Evolutionary conservation across 371 early-diverging fungal genomes (phyloP).

Genomic region (Cokeromyces recurvatus): DNA sequence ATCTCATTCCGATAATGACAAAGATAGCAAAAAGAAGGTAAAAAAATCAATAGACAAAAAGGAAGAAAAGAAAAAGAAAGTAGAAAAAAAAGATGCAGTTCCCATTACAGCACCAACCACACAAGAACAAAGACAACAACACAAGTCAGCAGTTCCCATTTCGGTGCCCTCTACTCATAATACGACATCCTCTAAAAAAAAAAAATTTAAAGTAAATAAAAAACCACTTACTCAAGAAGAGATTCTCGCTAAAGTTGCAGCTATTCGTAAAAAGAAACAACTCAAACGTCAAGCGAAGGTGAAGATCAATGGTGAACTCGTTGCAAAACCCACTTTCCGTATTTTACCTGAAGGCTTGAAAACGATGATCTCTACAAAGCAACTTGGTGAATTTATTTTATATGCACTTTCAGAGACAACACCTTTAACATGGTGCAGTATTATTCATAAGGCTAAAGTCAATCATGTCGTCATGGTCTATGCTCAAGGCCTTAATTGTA

Average conservation of each 20-base stretch:
- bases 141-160: not conserved
- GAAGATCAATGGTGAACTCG: slow-evolving; percentile 11
- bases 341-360: slow-evolving; percentile 15
- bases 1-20: not conserved
- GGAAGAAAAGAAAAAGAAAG: slow-evolving; percentile 13
- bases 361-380: slow-evolving; percentile 9
- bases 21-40: not conserved
- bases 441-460: slow-evolving; percentile 22
- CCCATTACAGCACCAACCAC: not conserved
- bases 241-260: slow-evolving; percentile 16
- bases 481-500: slow-evolving; percentile 33
- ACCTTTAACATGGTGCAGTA: slow-evolving; percentile 23
- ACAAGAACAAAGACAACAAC: no score
- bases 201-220: slow-evolving; percentile 8
- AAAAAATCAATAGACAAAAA: slow-evolving; percentile 10
- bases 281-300: slow-evolving; percentile 10
- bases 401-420: slow-evolving; percentile 28
- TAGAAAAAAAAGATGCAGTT: slow-evolving; percentile 4
- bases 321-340: slow-evolving; percentile 17
- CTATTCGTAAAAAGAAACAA: slow-evolving; percentile 20
- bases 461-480: slow-evolving; percentile 28
- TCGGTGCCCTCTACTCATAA: not conserved
- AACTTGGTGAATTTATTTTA: slow-evolving; percentile 32
- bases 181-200: not conserved
- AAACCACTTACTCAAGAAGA: slow-evolving; percentile 11